A percentile compares a stretch with the other conserved stretches of the same genome.
Evolutionary conservation across 202 grass and related monocot species (phyloP).

Genomic region (Schoenoplectus tabernaemontani): DNA sequence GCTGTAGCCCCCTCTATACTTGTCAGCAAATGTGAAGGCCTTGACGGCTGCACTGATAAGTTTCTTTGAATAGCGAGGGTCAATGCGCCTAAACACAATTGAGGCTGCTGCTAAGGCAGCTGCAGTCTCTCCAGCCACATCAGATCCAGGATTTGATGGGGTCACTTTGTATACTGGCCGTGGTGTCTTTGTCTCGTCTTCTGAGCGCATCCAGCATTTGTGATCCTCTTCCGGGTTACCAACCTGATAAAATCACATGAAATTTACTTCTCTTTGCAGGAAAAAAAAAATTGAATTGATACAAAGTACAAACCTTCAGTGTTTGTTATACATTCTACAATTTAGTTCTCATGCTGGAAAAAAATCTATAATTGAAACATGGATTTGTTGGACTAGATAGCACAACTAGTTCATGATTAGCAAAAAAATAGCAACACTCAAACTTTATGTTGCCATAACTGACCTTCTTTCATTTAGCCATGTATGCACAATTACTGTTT

Average conservation of each 20-base stretch:
- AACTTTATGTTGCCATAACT: neutral
- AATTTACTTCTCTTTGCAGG: neutral
- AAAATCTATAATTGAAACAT: neutral
- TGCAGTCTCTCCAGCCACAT: slow-evolving; percentile 36
- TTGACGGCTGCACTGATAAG: slow-evolving; percentile 22
- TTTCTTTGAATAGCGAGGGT: slow-evolving; percentile 22
- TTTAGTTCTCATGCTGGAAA: neutral
- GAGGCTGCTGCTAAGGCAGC: slow-evolving; percentile 32
- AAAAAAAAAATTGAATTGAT: neutral
- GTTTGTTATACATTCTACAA: neutral
- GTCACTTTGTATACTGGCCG: slow-evolving; percentile 27
- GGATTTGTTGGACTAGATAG: neutral
- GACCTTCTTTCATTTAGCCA: neutral
- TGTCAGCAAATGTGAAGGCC: slow-evolving; percentile 32
- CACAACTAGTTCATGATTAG: neutral
- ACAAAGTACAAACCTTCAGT: neutral
- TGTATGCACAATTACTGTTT: too few species aligned
- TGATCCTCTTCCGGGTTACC: slow-evolving; percentile 26
- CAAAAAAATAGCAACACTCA: neutral
- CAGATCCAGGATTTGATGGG: slow-evolving; percentile 21
- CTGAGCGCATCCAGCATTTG: slow-evolving; percentile 29
- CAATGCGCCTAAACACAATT: slow-evolving; percentile 23
- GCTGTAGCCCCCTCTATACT: slow-evolving; percentile 29
- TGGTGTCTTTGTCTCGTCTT: slow-evolving; percentile 20
- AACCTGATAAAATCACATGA: slow-evolving; percentile 3